A percentile compares a stretch with the other conserved stretches of the same genome.
Evolutionary conservation across 176 grass and related monocot species (phyloP).

Genomic region (Oryza coarctata): DNA sequence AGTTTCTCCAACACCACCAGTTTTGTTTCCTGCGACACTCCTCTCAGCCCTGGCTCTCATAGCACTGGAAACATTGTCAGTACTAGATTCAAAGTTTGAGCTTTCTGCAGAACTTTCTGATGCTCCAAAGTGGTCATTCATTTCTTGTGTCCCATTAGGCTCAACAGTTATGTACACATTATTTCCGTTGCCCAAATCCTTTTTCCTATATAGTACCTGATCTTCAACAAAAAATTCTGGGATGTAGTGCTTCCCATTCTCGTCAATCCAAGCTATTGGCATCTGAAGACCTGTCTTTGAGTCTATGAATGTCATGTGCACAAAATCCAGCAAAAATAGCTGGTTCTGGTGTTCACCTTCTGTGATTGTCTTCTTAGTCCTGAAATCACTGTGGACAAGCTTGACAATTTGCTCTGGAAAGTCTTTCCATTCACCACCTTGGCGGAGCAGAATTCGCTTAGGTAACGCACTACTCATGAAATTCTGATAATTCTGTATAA

Average conservation of each 20-base stretch:
- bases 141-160: conserved; percentile 43
- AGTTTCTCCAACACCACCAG: conserved; percentile 45
- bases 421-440: conserved; percentile 75
- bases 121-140: conserved; percentile 30
- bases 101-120: conserved; percentile 79
- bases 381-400: conserved; percentile 62
- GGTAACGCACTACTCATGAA: conserved; percentile 68
- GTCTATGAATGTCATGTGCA: conserved; percentile 69
- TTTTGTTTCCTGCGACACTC: not conserved
- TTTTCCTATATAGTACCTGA: conserved; percentile 41
- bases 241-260: conserved; percentile 61
- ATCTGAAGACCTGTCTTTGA: conserved; percentile 59
- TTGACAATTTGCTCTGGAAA: conserved; percentile 69
- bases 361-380: conserved; percentile 67
- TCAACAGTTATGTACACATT: conserved; percentile 34
- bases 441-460: conserved; percentile 59
- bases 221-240: conserved; percentile 57
- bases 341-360: conserved; percentile 52
- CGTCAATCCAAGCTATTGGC: conserved; percentile 89
- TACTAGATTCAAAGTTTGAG: conserved; percentile 68
- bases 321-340: conserved; percentile 77
- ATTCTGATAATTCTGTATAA: conserved; percentile 66
- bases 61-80: conserved; percentile 45
- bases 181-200: conserved; percentile 32
- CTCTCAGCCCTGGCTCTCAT: conserved; percentile 54